A percentile compares a stretch with the other conserved stretches of the same genome.
phyloP scores from a whole-genome alignment of 23 red algal species.

The Gracilariopsis chorda region DNA sequence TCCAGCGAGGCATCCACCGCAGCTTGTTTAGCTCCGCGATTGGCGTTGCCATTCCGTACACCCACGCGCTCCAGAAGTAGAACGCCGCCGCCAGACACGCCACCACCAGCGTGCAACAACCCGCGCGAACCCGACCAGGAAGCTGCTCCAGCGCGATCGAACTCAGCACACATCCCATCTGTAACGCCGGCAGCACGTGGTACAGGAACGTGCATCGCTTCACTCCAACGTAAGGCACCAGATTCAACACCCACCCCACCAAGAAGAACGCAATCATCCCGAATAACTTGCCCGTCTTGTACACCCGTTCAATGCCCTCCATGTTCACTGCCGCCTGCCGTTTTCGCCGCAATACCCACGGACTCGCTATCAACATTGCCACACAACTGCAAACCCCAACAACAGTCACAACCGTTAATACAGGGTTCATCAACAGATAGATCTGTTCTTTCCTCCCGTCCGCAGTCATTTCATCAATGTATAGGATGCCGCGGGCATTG shows the following conservation, averaged over 20 bases:
- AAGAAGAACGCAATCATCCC: conserved; percentile 44
- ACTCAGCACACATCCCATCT: conserved; percentile 41
- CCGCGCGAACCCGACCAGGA: conserved; percentile 1
- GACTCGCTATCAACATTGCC: conserved; percentile 4
- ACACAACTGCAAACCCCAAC: conserved; percentile 28
- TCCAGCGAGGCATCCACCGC: conserved; percentile 75
- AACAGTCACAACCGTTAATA: conserved; percentile 23
- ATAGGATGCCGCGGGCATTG: conserved; percentile 91
- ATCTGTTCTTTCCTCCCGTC: conserved; percentile 60
- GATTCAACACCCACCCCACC: conserved; percentile 61
- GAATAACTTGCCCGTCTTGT: neutral
- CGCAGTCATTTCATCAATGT: conserved; percentile 55
- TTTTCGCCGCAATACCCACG: neutral
- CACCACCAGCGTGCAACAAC: neutral
- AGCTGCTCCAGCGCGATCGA: conserved; percentile 2
- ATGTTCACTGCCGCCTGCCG: neutral
- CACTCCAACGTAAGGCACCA: conserved; percentile 84
- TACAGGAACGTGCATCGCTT: conserved; percentile 88
- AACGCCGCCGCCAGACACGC: conserved; percentile 52
- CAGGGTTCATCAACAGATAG: conserved; percentile 89
- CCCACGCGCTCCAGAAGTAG: conserved; percentile 82
- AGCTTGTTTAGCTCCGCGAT: conserved; percentile 22
- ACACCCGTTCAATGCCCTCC: neutral
- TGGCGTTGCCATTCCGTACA: conserved; percentile 65
- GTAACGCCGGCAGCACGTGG: conserved; percentile 82